These are phyloP conservation scores for Trichoderma gracile DNA, from an alignment of 2,329 filamentous ascomycete genomes.

Conservation along the genomic window DNA sequence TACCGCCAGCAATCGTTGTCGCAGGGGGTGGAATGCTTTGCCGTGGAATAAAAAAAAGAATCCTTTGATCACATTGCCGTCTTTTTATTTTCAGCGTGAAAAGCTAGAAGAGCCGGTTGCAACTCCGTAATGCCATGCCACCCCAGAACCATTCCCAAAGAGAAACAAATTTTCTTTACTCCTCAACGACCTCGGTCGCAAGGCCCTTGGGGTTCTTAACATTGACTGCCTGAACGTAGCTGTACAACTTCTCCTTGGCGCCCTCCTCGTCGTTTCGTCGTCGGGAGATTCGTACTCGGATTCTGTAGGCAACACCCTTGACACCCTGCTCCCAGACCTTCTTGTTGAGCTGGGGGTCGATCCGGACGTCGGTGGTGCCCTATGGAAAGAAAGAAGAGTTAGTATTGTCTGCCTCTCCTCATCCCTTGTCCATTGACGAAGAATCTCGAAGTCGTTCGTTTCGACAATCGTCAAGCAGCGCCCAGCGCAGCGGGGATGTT, in stretches of 20 bases:
- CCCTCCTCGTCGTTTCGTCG: slow-evolving; percentile 99
- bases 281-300: slow-evolving; percentile 97
- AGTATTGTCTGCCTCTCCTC: slow-evolving; percentile 24
- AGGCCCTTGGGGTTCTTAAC: slow-evolving; percentile 99
- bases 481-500: slow-evolving; percentile 8
- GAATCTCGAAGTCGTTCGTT: background rate
- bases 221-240: slow-evolving; percentile 99
- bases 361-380: slow-evolving; percentile 95
- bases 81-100: slow-evolving; percentile 42
- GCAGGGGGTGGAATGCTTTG: background rate
- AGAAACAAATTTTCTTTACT: slow-evolving; percentile 53
- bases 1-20: slow-evolving; percentile 1
- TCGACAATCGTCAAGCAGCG: slow-evolving; percentile 7
- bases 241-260: slow-evolving; percentile 99
- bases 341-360: slow-evolving; percentile 99
- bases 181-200: slow-evolving; percentile 83
- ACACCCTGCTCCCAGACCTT: slow-evolving; percentile 99
- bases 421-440: background rate
- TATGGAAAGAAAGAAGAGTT: slow-evolving; percentile 43
- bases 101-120: slow-evolving; percentile 49
- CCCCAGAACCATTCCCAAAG: slow-evolving; percentile 46
- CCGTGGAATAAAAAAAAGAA: slow-evolving; percentile 26
- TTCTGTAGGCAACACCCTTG: slow-evolving; percentile 97
- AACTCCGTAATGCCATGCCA: slow-evolving; percentile 50
- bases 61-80: slow-evolving; percentile 40